Evolutionary conservation across 257 asterid species (phyloP), one percentile per base, ranked within the genome.

Genomic region (Oldenlandia corymbosa): DNA sequence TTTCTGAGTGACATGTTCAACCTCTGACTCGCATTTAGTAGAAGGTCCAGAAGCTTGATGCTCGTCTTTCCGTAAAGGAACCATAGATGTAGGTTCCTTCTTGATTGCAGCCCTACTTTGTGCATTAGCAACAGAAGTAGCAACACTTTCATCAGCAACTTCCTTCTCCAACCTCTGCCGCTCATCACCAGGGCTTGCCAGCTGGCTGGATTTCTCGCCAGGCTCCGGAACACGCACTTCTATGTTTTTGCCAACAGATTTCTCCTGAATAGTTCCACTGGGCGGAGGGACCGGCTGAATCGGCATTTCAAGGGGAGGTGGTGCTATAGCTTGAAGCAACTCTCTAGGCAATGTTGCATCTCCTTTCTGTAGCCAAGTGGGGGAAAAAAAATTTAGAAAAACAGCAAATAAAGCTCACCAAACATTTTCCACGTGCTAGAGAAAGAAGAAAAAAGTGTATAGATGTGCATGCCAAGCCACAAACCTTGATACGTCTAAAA

Each of bases 401-500:
- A 52, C 45, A 62, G 46, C 56, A 54, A 49, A 50, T 56, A n/a
- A 60, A 52, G 24, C 64, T 30, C 49, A 47, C 62, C 52, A 11
- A 68, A 26, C 62, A 70, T 42, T 52, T 36, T 51, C 71, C 28
- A 58, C 75, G 70, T 27, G 52, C 58, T 58, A 70, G 39, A 34
- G 39, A 34, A 62, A 59, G 51, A 21, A 56, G 62, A 21, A 59
- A 54, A 60, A 48, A 63, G 59, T 53, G 76, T 46, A 61, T 18
- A 32, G 58, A n/a, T 47, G 10, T 20, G 67, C n/a, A 20, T 5
- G 57, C 49, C 48, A 34, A 67, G 53, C 64, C 37, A 60, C 90
- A 66, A 68, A 93, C 99, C 99, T 93, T 93, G 45, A 93, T 65
- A 66, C 99, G 96, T 82, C 97, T 85, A 78, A 93, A 93, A 55